Conservation (phyloP, 129 eudicot species). For the Chrysanthemum seticuspe region DNA sequence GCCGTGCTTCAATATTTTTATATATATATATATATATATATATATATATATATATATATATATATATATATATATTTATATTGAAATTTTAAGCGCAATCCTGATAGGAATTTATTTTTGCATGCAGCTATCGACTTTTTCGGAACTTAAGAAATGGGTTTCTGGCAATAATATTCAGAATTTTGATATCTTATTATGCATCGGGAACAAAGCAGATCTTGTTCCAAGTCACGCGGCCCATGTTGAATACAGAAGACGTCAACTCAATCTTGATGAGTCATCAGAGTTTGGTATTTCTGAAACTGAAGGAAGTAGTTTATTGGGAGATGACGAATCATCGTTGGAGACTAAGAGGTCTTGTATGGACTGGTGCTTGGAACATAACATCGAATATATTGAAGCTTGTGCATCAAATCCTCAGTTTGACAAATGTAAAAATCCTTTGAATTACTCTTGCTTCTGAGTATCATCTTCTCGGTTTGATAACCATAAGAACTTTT, state of each 20-base stretch:
- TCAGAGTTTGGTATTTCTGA: constrained; percentile 76
- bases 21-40: constrained; percentile 6
- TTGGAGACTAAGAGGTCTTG: constrained; percentile 57
- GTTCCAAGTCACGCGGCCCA: constrained; percentile 87
- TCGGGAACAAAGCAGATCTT: constrained; percentile 98
- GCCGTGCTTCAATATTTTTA: constrained; percentile 25
- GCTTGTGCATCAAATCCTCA: too few species aligned
- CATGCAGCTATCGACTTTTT: constrained; percentile 67
- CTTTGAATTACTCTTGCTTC: background rate
- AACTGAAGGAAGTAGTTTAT: constrained; percentile 31
- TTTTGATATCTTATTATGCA: constrained; percentile 79
- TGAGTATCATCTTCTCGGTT: background rate
- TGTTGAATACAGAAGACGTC: constrained; percentile 65
- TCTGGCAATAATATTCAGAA: constrained; percentile 57
- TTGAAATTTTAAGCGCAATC: constrained; percentile 1
- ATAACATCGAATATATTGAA: constrained; percentile 39
- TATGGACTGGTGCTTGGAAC: constrained; percentile 80
- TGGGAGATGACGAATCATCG: constrained; percentile 60
- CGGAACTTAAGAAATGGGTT: constrained; percentile 76
- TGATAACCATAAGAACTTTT: background rate
- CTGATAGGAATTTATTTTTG: background rate
- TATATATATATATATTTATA: background rate
- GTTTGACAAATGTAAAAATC: constrained; percentile 76
- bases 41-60: constrained; percentile 5
- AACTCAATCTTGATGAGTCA: constrained; percentile 48